Base-by-base conservation (phyloP, 2,329 filamentous ascomycete genomes). In the Parafenestella ontariensis region DNA sequence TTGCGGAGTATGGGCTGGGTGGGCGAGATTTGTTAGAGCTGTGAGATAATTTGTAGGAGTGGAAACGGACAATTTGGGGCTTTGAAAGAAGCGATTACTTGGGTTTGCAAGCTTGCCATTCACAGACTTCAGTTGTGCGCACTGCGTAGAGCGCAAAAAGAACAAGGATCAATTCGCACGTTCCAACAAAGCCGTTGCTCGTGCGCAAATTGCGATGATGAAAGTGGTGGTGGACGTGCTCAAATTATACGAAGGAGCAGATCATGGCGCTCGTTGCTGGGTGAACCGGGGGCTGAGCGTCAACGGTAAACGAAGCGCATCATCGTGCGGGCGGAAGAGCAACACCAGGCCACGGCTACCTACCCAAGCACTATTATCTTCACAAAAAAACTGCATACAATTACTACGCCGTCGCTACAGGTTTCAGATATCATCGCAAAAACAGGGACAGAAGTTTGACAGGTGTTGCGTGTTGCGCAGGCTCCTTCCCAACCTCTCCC, bases 1-100 rank as follows among this genome's bases (percentile, higher is more conserved):
- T 71, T 24, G 54, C 44, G 26, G 70, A 75, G 52, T 73, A 74
- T 46, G 43, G 56, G 20, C 49, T 75, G 26, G 23, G 31, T 28
- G 11, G 31, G 11, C 20, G 37, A 42, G 4, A 26, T 13, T 6
- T n/a, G 17, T 23, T 5, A 34, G 42, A 11, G 46, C 9, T 46
- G 18, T 34, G 43, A 33, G n/a, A 9, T 33, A 5, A 23, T 15
- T 36, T 36, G 33, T 18, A 36, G 33, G 11, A 11, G 33, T 36
- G 33, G 33, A 26, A 9, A 5, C 24, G 24, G n/a, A n/a, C n/a
- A n/a, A n/a, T n/a, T n/a, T n/a, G n/a, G n/a, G n/a, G n/a, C n/a
- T n/a, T n/a, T n/a, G n/a, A n/a, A n/a, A n/a, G n/a, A n/a, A n/a
- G n/a, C n/a, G n/a, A n/a, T n/a, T n/a, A n/a, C n/a, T n/a, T n/a